Evolutionary conservation across 768 basidiomycete genomes (phyloP).

Genomic region (Termitomyces heimii): DNA sequence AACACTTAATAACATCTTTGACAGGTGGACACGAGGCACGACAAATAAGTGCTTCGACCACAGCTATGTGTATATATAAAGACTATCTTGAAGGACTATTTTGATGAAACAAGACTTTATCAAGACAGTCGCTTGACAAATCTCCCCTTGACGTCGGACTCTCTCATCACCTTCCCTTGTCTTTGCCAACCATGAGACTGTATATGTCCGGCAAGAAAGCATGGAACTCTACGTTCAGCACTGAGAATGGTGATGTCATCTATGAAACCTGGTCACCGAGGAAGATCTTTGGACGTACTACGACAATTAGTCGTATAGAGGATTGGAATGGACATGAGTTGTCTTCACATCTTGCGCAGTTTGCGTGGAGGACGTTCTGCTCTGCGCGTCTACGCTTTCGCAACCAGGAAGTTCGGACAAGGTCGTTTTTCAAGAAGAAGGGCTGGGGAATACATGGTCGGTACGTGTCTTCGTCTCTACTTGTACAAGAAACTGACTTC

Average conservation of each 20-base stretch:
- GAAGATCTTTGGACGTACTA: constrained; percentile 14
- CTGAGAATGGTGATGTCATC: constrained; percentile 17
- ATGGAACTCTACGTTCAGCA: constrained; percentile 16
- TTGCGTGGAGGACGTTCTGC: constrained; percentile 17
- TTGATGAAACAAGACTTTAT: background rate
- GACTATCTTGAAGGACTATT: background rate
- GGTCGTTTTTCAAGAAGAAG: constrained; percentile 19
- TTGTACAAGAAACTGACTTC: background rate
- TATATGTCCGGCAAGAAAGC: constrained; percentile 16
- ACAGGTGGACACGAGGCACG: background rate
- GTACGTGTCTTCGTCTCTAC: constrained; percentile 2
- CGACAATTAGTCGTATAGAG: constrained; percentile 10
- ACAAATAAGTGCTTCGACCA: background rate
- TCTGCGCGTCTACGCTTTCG: constrained; percentile 15
- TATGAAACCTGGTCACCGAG: constrained; percentile 17
- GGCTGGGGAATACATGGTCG: constrained; percentile 17
- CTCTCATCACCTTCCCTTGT: background rate
- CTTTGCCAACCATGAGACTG: constrained; percentile 14
- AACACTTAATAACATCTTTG: background rate
- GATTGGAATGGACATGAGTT: constrained; percentile 4
- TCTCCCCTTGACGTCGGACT: background rate
- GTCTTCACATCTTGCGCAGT: constrained; percentile 16
- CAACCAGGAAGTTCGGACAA: constrained; percentile 15
- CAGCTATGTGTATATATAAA: constrained; percentile 2
- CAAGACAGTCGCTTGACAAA: background rate